A percentile compares a stretch with the other conserved stretches of the same genome.
Conservation (phyloP, 768 basidiomycete species). For the Cubamyces lactineus region DNA sequence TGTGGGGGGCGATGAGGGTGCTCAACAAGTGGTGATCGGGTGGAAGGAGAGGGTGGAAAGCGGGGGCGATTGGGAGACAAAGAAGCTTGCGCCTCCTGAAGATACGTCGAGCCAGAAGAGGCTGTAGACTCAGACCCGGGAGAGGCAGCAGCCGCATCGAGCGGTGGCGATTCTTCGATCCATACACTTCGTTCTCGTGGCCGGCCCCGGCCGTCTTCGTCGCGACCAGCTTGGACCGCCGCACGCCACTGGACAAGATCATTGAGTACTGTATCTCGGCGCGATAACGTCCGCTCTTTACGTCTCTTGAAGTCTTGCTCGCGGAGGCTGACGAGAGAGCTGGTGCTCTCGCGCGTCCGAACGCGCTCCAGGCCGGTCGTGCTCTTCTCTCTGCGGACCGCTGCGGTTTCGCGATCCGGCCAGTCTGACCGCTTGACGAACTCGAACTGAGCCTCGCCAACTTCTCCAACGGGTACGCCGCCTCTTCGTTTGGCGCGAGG, state of each 20-base stretch:
- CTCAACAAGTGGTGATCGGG: slow-evolving; percentile 24
- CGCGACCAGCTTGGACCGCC: slow-evolving; percentile 47
- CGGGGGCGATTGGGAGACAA: slow-evolving; percentile 35
- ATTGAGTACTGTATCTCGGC: slow-evolving; percentile 47
- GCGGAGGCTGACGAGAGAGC: slow-evolving; percentile 27
- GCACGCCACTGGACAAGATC: slow-evolving; percentile 64
- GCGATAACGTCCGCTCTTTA: slow-evolving; percentile 43
- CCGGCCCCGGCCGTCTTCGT: slow-evolving; percentile 56
- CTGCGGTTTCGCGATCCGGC: slow-evolving; percentile 79
- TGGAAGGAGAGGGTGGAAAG: slow-evolving; percentile 50
- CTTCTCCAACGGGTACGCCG: slow-evolving; percentile 49
- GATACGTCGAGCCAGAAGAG: slow-evolving; percentile 31
- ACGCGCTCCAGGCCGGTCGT: slow-evolving; percentile 59
- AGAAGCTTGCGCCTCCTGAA: slow-evolving; percentile 32
- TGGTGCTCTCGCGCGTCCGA: slow-evolving; percentile 52
- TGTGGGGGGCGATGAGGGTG: neutral
- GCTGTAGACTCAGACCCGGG: slow-evolving; percentile 29
- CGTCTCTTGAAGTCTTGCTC: slow-evolving; percentile 28
- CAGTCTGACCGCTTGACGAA: slow-evolving; percentile 86
- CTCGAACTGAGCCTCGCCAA: slow-evolving; percentile 72
- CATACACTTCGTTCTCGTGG: slow-evolving; percentile 55
- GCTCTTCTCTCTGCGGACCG: slow-evolving; percentile 70
- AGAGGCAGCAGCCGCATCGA: slow-evolving; percentile 38
- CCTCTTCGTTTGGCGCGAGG: slow-evolving; percentile 37
- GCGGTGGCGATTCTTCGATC: slow-evolving; percentile 40